These are phyloP conservation scores for Phytopythium boreale DNA, from an alignment of 352 stramenopile genomes.

Conservation along the genomic window DNA sequence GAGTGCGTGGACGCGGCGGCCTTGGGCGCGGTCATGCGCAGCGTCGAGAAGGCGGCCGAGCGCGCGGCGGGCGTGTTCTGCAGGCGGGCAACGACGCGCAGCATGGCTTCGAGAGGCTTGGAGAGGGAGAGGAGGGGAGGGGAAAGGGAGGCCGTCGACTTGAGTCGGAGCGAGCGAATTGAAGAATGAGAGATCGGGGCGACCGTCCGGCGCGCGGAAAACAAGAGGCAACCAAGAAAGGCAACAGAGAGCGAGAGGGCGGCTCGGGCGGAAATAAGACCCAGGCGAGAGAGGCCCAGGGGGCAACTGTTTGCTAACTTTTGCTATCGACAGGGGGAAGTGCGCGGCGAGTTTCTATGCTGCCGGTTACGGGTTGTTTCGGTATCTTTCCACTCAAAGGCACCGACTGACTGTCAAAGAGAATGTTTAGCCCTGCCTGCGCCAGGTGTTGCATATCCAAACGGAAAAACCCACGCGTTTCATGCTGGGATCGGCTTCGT, in stretches of 20 bases:
- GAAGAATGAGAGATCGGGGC: background rate
- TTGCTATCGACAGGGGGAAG: background rate
- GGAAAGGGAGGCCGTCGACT: background rate
- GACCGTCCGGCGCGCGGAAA: background rate
- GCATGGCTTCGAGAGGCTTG: background rate
- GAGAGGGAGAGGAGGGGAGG: background rate
- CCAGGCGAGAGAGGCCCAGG: background rate
- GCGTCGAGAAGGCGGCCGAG: constrained; percentile 10
- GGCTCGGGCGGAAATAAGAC: background rate
- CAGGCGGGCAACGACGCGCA: constrained; percentile 2
- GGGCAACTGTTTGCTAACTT: background rate
- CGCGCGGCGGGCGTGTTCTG: constrained; percentile 12
- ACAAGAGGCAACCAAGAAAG: constrained; percentile 1
- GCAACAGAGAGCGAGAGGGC: background rate
- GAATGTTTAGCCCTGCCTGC: too few relatives aligned
- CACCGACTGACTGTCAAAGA: background rate
- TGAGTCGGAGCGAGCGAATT: constrained; percentile 3
- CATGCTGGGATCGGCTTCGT: background rate
- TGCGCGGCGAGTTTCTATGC: constrained; percentile 2
- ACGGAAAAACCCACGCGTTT: background rate
- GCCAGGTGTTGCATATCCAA: background rate
- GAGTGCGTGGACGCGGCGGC: constrained; percentile 1
- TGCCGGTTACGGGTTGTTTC: background rate
- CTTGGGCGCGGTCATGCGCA: constrained; percentile 13
- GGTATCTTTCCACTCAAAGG: background rate